phyloP scores from a whole-genome alignment of 768 basidiomycete species.

The Tulasnella sp. region DNA sequence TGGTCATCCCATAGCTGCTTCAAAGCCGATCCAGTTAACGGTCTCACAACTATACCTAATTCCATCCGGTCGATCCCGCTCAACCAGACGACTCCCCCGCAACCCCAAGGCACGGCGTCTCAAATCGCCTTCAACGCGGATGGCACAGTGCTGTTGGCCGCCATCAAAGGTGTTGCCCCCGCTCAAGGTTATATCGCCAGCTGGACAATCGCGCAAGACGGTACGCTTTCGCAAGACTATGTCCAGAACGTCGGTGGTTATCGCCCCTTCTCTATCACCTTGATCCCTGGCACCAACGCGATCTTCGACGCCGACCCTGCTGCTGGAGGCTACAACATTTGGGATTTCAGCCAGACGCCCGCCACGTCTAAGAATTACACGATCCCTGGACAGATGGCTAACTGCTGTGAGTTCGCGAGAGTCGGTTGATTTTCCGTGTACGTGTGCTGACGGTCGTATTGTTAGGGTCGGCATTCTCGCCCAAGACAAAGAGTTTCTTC shows the following conservation, averaged over 20 bases:
- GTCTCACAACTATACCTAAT: not conserved
- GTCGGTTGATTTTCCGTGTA: not conserved
- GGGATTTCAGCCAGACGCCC: not conserved
- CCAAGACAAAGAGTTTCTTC: constrained; percentile 3
- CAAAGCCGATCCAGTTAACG: not conserved
- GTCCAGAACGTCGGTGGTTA: not conserved
- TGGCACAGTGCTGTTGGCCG: not conserved
- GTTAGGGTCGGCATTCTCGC: constrained; percentile 4
- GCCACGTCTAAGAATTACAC: not conserved
- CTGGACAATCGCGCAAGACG: not conserved
- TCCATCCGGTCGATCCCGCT: not conserved
- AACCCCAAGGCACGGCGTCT: not conserved
- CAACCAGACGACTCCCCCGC: not conserved
- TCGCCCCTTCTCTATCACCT: constrained; percentile 4
- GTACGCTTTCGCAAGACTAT: not conserved
- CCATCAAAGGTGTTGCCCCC: not conserved
- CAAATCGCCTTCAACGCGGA: not conserved
- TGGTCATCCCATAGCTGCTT: not conserved
- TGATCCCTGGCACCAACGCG: constrained; percentile 3
- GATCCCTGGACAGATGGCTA: not conserved
- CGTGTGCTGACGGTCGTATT: not conserved
- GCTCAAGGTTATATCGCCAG: not conserved
- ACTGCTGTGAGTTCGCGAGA: not conserved
- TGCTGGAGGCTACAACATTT: constrained; percentile 3
- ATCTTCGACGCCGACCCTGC: constrained; percentile 1